Percentiles rank a stretch among this genome's conserved stretches.
Conservation (phyloP, 805 yeast species). For the Wilhelminamyces savonicus region DNA sequence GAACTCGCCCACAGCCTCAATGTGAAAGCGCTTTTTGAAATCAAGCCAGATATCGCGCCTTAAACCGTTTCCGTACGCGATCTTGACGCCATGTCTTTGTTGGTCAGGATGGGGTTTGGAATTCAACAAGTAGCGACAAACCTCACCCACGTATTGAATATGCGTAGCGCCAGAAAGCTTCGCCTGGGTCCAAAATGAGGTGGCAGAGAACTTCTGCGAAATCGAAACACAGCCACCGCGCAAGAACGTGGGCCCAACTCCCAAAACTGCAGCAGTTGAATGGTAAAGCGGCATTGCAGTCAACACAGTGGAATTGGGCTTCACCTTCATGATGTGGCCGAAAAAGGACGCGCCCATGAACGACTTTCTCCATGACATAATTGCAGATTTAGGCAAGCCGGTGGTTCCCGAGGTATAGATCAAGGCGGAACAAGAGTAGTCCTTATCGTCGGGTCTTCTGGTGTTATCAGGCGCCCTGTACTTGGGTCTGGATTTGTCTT, state of each 20-base stretch:
- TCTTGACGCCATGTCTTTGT: constrained; percentile 47
- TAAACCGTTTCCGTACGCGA: constrained; percentile 89
- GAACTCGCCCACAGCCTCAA: constrained; percentile 77
- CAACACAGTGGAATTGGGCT: constrained; percentile 52
- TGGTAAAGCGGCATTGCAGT: constrained; percentile 96
- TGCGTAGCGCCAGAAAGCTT: constrained; percentile 66
- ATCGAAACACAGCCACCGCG: constrained; percentile 73
- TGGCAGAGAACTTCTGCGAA: constrained; percentile 75
- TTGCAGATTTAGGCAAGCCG: constrained; percentile 90
- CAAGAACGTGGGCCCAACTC: constrained; percentile 61
- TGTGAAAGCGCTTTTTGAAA: constrained; percentile 71
- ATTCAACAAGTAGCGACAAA: constrained; percentile 76
- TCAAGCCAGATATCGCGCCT: constrained; percentile 83
- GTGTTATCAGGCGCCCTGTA: constrained; percentile 50
- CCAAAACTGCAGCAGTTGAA: constrained; percentile 86
- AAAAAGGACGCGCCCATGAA: constrained; percentile 65
- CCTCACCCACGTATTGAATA: constrained; percentile 92
- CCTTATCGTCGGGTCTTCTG: constrained; percentile 54
- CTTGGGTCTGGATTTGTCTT: constrained; percentile 36
- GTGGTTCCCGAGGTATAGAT: constrained; percentile 94
- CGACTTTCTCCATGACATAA: constrained; percentile 85
- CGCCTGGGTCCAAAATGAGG: constrained; percentile 87
- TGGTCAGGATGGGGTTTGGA: constrained; percentile 65
- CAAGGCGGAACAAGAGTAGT: constrained; percentile 59
- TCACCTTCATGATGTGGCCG: constrained; percentile 60